Conservation (phyloP, 441 rosid genomes). For the Capsella rubella region DNA sequence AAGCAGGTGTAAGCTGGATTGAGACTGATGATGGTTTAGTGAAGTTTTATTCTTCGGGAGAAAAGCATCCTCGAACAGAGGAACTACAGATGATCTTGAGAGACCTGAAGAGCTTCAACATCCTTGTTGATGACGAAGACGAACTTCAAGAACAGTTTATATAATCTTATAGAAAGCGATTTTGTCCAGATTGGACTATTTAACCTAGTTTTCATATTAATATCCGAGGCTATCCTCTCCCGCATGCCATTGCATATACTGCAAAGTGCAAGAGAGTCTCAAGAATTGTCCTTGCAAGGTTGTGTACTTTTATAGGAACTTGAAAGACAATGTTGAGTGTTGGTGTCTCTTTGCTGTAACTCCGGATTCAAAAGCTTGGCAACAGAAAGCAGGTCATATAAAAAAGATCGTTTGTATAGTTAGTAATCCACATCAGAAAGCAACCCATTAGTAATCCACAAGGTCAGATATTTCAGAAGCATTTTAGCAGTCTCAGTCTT, state of each 20-base stretch:
- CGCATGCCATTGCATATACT: background rate
- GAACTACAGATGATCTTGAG: slow-evolving; percentile 53
- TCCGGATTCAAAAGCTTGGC: too few species aligned
- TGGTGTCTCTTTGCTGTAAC: background rate
- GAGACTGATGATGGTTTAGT: slow-evolving; percentile 57
- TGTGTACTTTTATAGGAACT: too few species aligned
- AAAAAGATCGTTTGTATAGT: too few species aligned
- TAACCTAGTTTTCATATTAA: background rate
- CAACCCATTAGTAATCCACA: too few species aligned
- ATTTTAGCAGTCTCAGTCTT: too few species aligned
- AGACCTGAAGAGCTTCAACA: slow-evolving; percentile 45
- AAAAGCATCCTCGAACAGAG: slow-evolving; percentile 57
- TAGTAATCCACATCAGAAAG: too few species aligned
- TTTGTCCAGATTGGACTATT: slow-evolving; percentile 12
- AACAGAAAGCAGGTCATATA: too few species aligned
- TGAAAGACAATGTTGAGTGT: background rate
- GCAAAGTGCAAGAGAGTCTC: background rate
- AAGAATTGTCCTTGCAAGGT: background rate
- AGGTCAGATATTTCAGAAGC: too few species aligned
- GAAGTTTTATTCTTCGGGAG: slow-evolving; percentile 68
- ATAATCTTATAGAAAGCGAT: background rate
- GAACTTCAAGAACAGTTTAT: slow-evolving; percentile 19
- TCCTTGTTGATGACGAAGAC: slow-evolving; percentile 22
- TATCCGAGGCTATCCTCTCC: background rate
- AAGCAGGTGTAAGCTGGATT: slow-evolving; percentile 67